These are phyloP conservation scores for Akanthomyces muscarius DNA, from an alignment of 2,329 filamentous ascomycete species.

Conservation along the genomic window DNA sequence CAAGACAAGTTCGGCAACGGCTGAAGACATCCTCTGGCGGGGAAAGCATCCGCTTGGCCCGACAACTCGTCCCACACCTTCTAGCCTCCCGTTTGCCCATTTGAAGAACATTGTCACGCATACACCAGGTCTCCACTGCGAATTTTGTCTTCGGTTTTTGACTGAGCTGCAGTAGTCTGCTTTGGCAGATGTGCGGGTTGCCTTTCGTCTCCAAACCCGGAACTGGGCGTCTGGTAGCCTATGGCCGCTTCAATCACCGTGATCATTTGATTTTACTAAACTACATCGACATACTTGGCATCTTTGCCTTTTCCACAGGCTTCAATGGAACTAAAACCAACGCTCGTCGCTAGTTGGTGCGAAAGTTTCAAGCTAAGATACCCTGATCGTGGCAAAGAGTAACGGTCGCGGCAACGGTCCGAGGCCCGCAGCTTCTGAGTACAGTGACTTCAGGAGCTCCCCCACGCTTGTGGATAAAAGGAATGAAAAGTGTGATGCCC, in stretches of 20 bases:
- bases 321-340: neutral
- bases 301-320: neutral
- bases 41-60: conserved; percentile 11
- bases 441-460: neutral
- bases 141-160: neutral
- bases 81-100: neutral
- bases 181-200: neutral
- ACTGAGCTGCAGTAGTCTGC: neutral
- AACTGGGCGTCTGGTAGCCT: neutral
- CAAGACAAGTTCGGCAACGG: conserved; percentile 11
- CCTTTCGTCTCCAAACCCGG: neutral
- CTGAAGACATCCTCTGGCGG: conserved; percentile 10
- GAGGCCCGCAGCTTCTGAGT: neutral
- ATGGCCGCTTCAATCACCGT: neutral
- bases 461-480: conserved; percentile 1
- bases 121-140: neutral
- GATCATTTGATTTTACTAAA: neutral
- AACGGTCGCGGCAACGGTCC: conserved; percentile 10
- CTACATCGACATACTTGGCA: neutral
- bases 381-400: neutral
- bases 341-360: neutral
- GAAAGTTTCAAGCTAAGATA: neutral
- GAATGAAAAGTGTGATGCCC: neutral
- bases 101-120: neutral
- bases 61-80: conserved; percentile 4